Percentiles rank a stretch among this genome's conserved stretches.
These are phyloP conservation scores for Tylopilus sp. DNA, from an alignment of 768 basidiomycete genomes.

Conservation along the genomic window DNA sequence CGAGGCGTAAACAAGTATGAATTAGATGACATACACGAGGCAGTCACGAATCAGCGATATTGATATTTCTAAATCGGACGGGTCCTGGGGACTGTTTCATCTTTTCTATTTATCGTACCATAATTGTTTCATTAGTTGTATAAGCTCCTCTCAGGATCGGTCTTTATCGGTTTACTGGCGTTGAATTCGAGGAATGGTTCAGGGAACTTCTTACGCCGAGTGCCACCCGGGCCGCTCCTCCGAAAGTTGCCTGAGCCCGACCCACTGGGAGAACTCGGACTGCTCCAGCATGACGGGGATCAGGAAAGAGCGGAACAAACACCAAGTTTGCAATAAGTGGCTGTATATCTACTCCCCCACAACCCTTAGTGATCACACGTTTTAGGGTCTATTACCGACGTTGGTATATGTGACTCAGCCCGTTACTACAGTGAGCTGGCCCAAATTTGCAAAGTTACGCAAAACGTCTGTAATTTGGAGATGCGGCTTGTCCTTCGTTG, in stretches of 20 bases:
- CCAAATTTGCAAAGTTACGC: no score
- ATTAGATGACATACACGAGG: constrained; percentile 6
- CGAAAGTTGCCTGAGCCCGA: no score
- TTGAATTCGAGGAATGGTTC: no score
- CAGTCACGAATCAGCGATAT: background rate
- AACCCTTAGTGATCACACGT: background rate
- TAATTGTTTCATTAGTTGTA: constrained; percentile 16
- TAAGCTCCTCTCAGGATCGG: constrained; percentile 2
- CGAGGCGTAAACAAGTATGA: background rate
- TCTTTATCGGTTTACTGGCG: background rate
- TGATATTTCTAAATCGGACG: constrained; percentile 5
- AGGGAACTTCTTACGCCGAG: background rate
- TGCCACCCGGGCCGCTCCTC: no score
- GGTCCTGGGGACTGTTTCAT: constrained; percentile 6
- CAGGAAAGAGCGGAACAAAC: background rate
- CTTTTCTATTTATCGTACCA: constrained; percentile 21
- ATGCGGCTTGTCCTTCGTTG: no score
- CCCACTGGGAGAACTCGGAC: no score
- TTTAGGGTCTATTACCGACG: background rate
- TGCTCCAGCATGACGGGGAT: background rate
- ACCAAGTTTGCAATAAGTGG: background rate
- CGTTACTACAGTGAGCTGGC: no score
- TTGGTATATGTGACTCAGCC: no score
- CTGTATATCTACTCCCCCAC: background rate
- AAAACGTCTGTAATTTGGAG: no score